Percentiles rank a stretch among this genome's conserved stretches.
phyloP scores from a whole-genome alignment of 805 yeast species.

The Nakazawaea wyomingensis region DNA sequence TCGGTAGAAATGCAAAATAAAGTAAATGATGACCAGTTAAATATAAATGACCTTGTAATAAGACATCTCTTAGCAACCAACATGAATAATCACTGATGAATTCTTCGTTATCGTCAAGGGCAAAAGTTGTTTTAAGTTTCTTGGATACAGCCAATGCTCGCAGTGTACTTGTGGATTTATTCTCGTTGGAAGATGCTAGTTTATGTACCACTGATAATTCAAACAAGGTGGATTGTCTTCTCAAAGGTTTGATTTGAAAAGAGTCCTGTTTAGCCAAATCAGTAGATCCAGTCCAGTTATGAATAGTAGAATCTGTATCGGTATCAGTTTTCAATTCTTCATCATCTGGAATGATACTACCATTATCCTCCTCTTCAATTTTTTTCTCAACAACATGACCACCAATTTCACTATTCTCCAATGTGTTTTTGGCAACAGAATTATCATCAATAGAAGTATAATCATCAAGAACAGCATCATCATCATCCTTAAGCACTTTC shows the following conservation, averaged over 20 bases:
- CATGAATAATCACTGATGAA: constrained; percentile 60
- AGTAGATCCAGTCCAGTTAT: neutral
- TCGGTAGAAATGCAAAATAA: constrained; percentile 78
- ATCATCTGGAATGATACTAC: constrained; percentile 9
- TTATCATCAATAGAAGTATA: constrained; percentile 7
- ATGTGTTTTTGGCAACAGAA: neutral
- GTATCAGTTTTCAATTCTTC: constrained; percentile 7
- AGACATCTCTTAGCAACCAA: constrained; percentile 78
- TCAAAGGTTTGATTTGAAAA: constrained; percentile 4
- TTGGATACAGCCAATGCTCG: constrained; percentile 32
- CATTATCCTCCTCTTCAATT: constrained; percentile 6
- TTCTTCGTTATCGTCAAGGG: constrained; percentile 48
- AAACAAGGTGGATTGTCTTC: constrained; percentile 22
- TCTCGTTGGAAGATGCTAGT: constrained; percentile 20
- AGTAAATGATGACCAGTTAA: constrained; percentile 60
- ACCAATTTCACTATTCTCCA: constrained; percentile 10
- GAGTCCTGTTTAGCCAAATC: neutral
- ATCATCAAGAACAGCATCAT: constrained; percentile 4
- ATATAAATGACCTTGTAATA: constrained; percentile 81
- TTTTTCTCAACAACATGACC: neutral
- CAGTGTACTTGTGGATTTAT: constrained; percentile 10
- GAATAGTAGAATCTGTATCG: constrained; percentile 7
- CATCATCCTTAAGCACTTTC: neutral
- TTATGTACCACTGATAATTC: constrained; percentile 28
- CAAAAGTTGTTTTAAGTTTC: constrained; percentile 33